A percentile compares a stretch with the other conserved stretches of the same genome.
Evolutionary conservation across 2,329 filamentous ascomycete species (phyloP).

Genomic region (Cadophora luteo-olivacea): DNA sequence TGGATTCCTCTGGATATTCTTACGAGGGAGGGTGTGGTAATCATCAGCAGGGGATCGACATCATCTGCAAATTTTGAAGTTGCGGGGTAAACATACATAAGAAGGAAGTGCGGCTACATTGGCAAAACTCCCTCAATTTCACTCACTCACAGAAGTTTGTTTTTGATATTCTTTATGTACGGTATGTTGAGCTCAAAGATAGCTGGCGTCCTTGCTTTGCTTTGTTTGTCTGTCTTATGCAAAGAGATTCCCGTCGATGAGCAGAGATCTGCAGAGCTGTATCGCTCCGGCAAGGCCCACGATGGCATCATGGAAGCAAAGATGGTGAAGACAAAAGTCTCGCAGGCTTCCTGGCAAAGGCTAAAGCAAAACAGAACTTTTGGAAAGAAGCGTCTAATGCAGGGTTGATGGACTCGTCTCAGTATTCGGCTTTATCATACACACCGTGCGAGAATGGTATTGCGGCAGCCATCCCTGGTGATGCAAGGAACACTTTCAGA

Average conservation of each 20-base stretch:
- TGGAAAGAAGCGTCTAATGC: not conserved
- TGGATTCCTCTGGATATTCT: not conserved
- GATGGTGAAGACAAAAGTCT: not conserved
- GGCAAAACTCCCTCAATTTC: not conserved
- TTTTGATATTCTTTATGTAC: not conserved
- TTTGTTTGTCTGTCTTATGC: not conserved
- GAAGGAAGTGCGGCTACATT: not conserved
- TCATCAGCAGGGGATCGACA: not conserved
- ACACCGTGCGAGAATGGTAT: constrained; percentile 19
- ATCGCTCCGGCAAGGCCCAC: constrained; percentile 15
- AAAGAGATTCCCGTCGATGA: constrained; percentile 16
- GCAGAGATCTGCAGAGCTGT: constrained; percentile 3
- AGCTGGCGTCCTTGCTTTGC: not conserved
- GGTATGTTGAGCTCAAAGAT: not conserved
- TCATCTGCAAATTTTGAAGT: not conserved
- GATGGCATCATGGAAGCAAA: constrained; percentile 19
- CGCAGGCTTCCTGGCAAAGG: not conserved
- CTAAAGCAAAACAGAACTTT: not conserved
- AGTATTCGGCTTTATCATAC: constrained; percentile 6
- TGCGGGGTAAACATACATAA: not conserved
- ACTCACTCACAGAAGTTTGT: not conserved
- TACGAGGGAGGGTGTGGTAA: not conserved
- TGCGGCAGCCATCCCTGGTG: constrained; percentile 23
- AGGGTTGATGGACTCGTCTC: constrained; percentile 19
- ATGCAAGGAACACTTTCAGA: constrained; percentile 41